These are phyloP conservation scores for Phlebiopsis flavidoalba DNA, from an alignment of 768 basidiomycete species.

Conservation along the genomic window DNA sequence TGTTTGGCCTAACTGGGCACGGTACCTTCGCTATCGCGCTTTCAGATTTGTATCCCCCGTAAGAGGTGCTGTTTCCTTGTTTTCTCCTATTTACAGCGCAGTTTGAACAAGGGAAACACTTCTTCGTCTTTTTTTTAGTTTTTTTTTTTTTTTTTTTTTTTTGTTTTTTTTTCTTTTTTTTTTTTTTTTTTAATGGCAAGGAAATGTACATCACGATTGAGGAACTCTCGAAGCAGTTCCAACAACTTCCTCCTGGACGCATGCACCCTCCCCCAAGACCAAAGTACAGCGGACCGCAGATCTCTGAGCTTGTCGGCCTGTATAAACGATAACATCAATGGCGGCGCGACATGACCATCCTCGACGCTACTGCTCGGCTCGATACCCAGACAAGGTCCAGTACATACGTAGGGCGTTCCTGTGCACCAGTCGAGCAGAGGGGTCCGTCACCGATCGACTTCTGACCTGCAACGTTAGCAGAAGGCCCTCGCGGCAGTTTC, in stretches of 20 bases:
- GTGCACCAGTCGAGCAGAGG: slow-evolving; percentile 90
- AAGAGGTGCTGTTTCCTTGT: slow-evolving; percentile 63
- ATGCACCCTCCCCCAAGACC: slow-evolving; percentile 62
- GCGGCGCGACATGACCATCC: slow-evolving; percentile 51
- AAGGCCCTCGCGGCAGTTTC: slow-evolving; percentile 45
- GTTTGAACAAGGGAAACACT: neutral
- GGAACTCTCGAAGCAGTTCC: slow-evolving; percentile 60
- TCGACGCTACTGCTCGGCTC: slow-evolving; percentile 49
- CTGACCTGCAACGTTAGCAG: slow-evolving; percentile 67
- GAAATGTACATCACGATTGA: slow-evolving; percentile 44
- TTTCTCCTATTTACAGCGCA: neutral
- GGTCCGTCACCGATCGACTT: slow-evolving; percentile 95
- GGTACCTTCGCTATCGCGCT: slow-evolving; percentile 82
- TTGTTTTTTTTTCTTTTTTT: too few species aligned
- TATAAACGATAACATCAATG: slow-evolving; percentile 92
- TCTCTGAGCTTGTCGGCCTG: slow-evolving; percentile 78
- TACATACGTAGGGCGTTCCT: slow-evolving; percentile 91
- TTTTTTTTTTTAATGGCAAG: too few species aligned
- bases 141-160: too few species aligned
- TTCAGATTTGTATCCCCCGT: slow-evolving; percentile 87
- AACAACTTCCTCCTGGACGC: slow-evolving; percentile 74
- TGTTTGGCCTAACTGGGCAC: slow-evolving; percentile 91
- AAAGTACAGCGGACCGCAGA: slow-evolving; percentile 58
- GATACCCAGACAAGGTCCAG: slow-evolving; percentile 53
- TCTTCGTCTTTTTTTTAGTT: too few species aligned